Evolutionary conservation across 1,139 yeast species (phyloP).

Genomic region (Suhomyces chickasaworum): DNA sequence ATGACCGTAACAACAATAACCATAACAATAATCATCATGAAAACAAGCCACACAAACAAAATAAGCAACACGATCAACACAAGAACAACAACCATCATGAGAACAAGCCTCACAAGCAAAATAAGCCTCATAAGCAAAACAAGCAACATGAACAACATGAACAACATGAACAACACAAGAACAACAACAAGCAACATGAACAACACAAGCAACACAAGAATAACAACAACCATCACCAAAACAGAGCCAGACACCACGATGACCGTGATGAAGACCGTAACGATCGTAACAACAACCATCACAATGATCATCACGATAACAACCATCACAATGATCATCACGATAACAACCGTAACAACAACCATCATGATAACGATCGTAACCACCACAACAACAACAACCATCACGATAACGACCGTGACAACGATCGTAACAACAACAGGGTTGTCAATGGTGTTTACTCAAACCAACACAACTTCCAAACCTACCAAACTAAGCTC

Average conservation of each 20-base stretch:
- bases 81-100: background rate
- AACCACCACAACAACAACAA: background rate
- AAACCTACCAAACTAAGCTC: slow-evolving; percentile 1
- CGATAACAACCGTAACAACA: background rate
- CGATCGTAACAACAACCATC: background rate
- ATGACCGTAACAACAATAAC: background rate
- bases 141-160: background rate
- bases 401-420: background rate
- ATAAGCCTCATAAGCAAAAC: background rate
- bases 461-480: background rate
- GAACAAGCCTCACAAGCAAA: background rate
- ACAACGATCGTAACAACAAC: background rate
- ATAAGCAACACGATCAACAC: background rate
- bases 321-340: background rate
- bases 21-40: background rate
- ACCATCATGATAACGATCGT: background rate
- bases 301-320: background rate
- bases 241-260: background rate
- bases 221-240: background rate
- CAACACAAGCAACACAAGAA: background rate
- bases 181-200: background rate
- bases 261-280: background rate
- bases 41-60: background rate
- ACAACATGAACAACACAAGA: background rate
- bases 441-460: background rate